A percentile compares a stretch with the other conserved stretches of the same genome.
Evolutionary conservation across 2,329 filamentous ascomycete genomes (phyloP).

Genomic region (Coniochaeta hoffmannii): DNA sequence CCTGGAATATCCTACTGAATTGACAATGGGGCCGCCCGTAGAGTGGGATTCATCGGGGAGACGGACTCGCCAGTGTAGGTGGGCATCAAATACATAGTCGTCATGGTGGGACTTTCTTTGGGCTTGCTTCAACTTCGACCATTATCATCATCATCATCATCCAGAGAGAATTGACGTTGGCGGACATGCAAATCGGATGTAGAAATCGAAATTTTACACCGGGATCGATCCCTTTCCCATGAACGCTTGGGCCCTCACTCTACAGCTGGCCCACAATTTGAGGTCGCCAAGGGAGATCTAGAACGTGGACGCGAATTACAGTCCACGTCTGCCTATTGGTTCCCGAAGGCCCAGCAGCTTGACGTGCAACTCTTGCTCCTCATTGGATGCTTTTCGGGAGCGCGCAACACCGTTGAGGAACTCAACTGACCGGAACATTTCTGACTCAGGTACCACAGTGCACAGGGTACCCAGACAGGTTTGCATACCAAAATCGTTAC

Average conservation of each 20-base stretch:
- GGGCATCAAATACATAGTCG: not conserved
- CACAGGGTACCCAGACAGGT: too few relatives aligned
- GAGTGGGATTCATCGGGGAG: not conserved
- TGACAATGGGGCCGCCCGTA: not conserved
- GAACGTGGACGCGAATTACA: not conserved
- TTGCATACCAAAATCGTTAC: too few relatives aligned
- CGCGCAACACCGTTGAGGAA: too few relatives aligned
- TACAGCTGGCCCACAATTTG: not conserved
- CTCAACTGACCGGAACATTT: too few relatives aligned
- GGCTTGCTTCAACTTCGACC: not conserved
- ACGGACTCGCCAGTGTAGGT: not conserved
- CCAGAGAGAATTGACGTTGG: not conserved
- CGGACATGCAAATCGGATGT: conserved; percentile 3
- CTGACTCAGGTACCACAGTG: too few relatives aligned
- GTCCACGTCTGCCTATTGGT: not conserved
- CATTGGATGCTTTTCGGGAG: too few relatives aligned
- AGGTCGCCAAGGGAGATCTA: not conserved
- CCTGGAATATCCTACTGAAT: not conserved
- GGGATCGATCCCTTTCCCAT: conserved; percentile 13
- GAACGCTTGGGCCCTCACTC: conserved; percentile 4
- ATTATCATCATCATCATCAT: not conserved
- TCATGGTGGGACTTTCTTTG: not conserved
- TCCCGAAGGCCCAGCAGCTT: not conserved
- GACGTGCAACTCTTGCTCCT: too few relatives aligned
- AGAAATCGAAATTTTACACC: conserved; percentile 16